phyloP scores from a whole-genome alignment of 169 alveolate species.

The Eimeria brunetti region DNA sequence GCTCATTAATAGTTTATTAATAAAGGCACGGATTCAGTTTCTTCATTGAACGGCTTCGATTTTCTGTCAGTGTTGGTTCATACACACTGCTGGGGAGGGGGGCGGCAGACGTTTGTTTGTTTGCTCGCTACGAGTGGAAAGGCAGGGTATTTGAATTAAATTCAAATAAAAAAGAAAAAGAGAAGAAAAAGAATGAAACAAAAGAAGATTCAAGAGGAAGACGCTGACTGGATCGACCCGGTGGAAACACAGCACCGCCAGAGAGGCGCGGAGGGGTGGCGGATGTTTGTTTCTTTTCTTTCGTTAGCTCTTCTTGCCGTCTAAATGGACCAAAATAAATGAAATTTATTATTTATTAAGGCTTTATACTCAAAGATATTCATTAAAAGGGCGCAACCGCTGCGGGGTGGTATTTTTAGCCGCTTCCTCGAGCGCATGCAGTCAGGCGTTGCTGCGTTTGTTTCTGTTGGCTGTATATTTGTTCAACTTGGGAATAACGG shows the following conservation, averaged over 20 bases:
- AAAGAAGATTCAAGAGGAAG: not conserved
- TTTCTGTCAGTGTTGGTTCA: no score
- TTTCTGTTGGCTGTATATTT: not conserved
- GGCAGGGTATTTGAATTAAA: not conserved
- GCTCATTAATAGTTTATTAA: no score
- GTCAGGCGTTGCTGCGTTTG: not conserved
- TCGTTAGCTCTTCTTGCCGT: not conserved
- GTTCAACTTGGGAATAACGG: not conserved
- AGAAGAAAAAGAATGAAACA: not conserved
- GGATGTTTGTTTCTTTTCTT: not conserved
- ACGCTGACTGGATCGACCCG: not conserved
- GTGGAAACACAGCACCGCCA: slow-evolving; percentile 12
- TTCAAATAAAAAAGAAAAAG: not conserved
- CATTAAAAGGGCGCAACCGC: not conserved
- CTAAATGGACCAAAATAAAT: not conserved
- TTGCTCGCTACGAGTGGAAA: not conserved
- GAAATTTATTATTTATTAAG: not conserved
- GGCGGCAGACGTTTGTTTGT: not conserved
- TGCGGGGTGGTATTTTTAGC: not conserved
- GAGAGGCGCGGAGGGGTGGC: not conserved
- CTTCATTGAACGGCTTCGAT: no score
- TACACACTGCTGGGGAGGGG: not conserved
- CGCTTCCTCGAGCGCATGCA: slow-evolving; percentile 15
- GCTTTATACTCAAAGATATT: not conserved
- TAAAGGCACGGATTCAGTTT: no score